Evolutionary conservation across 495 filamentous ascomycete genomes (phyloP).

Genomic region (Hypoxylon trugodes): DNA sequence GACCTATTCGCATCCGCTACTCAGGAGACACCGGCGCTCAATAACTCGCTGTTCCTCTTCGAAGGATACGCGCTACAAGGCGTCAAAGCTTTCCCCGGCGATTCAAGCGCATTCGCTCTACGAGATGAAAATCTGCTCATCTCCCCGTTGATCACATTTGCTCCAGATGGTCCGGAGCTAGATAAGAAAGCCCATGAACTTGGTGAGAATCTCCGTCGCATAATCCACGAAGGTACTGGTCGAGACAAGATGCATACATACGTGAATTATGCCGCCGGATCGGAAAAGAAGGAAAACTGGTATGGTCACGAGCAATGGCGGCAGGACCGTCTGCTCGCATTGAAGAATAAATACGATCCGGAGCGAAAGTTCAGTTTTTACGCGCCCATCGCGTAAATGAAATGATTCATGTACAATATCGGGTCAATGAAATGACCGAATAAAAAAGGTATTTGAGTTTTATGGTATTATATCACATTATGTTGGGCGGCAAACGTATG

Average conservation of each 20-base stretch:
- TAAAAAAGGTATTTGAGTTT: not conserved
- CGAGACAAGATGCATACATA: slow-evolving; percentile 54
- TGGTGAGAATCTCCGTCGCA: slow-evolving; percentile 52
- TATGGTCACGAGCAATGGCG: slow-evolving; percentile 65
- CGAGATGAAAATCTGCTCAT: slow-evolving; percentile 56
- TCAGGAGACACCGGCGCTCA: slow-evolving; percentile 30
- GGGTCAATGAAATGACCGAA: not conserved
- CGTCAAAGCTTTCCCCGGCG: slow-evolving; percentile 49
- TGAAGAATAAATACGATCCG: slow-evolving; percentile 68
- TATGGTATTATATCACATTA: not conserved
- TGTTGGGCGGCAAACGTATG: not conserved
- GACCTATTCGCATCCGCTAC: slow-evolving; percentile 50
- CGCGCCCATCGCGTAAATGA: slow-evolving; percentile 51
- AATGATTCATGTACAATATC: not conserved
- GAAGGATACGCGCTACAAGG: slow-evolving; percentile 62
- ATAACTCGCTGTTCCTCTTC: slow-evolving; percentile 60
- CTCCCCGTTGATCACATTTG: slow-evolving; percentile 51
- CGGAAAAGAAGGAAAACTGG: slow-evolving; percentile 53
- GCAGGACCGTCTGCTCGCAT: slow-evolving; percentile 45
- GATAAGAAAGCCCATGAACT: slow-evolving; percentile 47
- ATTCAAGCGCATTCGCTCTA: slow-evolving; percentile 47
- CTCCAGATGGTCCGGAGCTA: slow-evolving; percentile 46
- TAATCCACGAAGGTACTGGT: slow-evolving; percentile 52
- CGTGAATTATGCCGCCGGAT: slow-evolving; percentile 68
- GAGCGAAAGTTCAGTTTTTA: slow-evolving; percentile 61